Evolutionary conservation across 2,329 filamentous ascomycete species (phyloP).

Genomic region (Aspergillus floridensis): DNA sequence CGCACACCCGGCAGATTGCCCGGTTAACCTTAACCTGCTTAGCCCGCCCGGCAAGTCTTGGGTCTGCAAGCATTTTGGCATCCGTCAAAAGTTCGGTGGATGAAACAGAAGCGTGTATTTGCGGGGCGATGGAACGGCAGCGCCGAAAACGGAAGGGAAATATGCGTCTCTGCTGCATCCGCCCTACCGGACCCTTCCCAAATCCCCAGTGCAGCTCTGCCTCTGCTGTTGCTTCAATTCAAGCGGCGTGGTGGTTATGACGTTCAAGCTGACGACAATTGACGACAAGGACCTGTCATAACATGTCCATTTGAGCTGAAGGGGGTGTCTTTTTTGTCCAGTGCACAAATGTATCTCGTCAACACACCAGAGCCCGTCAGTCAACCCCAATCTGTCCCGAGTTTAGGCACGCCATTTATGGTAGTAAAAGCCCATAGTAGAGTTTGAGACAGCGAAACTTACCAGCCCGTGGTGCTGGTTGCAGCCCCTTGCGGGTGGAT

Average conservation of each 20-base stretch:
- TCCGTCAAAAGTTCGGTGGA: not conserved
- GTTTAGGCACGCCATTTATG: too few species aligned
- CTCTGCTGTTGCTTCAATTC: not conserved
- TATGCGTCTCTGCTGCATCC: not conserved
- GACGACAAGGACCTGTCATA: not conserved
- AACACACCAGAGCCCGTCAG: not conserved
- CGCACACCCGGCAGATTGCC: not conserved
- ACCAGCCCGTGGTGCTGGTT: not conserved
- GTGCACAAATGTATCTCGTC: not conserved
- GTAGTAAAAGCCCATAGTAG: not conserved
- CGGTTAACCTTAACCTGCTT: not conserved
- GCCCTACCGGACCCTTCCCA: not conserved
- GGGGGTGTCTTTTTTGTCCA: not conserved
- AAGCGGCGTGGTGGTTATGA: not conserved
- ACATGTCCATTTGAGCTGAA: not conserved
- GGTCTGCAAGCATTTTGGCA: not conserved
- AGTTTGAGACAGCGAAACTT: not conserved
- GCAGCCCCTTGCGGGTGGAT: not conserved
- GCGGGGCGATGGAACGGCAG: slow-evolving; percentile 17
- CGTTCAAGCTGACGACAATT: not conserved
- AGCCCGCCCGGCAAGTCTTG: not conserved
- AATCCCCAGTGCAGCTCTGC: not conserved
- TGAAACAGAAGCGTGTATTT: not conserved
- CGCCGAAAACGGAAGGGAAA: slow-evolving; percentile 8
- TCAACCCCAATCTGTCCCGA: not conserved